phyloP scores from a whole-genome alignment of 306 rosid genomes.

The Ziziphus jujuba region DNA sequence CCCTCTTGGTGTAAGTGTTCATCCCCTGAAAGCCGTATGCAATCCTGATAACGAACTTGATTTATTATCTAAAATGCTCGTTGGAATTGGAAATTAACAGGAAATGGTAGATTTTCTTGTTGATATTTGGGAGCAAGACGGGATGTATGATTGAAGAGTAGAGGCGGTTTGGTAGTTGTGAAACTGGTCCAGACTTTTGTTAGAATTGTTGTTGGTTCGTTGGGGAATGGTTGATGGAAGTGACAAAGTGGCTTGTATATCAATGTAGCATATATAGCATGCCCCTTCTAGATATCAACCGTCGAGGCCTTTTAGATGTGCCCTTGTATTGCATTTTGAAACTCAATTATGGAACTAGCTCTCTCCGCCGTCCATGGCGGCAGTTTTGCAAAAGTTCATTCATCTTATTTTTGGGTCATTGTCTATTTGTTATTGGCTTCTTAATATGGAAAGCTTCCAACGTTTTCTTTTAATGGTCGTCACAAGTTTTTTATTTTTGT shows the following conservation, averaged over 20 bases:
- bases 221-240: constrained; percentile 38
- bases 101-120: constrained; percentile 99
- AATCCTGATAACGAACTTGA: not conserved
- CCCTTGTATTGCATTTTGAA: constrained; percentile 19
- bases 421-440: not conserved
- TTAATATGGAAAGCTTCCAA: not conserved
- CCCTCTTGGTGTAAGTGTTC: constrained; percentile 69
- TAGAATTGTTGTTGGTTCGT: constrained; percentile 27
- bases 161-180: constrained; percentile 31
- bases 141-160: constrained; percentile 65
- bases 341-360: constrained; percentile 9
- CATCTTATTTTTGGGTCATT: not conserved
- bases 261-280: constrained; percentile 19
- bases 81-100: constrained; percentile 36
- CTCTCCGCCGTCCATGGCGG: constrained; percentile 4
- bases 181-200: constrained; percentile 36
- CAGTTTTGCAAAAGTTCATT: constrained; percentile 15
- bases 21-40: not conserved
- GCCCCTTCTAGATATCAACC: constrained; percentile 1
- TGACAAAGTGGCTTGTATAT: constrained; percentile 35
- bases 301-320: constrained; percentile 17
- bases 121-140: constrained; percentile 94
- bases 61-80: not conserved
- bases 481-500: not conserved
- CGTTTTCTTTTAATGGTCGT: constrained; percentile 1